phyloP scores from a whole-genome alignment of 2,329 filamentous ascomycete species.

The Acephala macrosclerotiorum region DNA sequence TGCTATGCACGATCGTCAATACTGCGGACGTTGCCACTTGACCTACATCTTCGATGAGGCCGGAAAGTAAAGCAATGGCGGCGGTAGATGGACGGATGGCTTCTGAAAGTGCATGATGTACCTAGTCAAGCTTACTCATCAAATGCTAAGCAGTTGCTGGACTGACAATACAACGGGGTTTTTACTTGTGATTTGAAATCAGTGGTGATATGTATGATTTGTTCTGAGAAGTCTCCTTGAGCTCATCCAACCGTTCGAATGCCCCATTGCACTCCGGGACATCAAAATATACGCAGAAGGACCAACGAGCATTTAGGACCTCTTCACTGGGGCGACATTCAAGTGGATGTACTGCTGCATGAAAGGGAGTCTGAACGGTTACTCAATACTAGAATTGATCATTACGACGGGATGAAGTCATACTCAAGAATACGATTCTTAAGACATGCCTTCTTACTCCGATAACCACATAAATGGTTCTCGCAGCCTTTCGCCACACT shows the following conservation, averaged over 20 bases:
- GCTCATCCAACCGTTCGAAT: neutral
- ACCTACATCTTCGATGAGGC: conserved; percentile 76
- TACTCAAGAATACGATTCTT: too few species aligned
- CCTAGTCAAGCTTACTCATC: conserved; percentile 22
- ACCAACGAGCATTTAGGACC: too few species aligned
- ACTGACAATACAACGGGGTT: neutral
- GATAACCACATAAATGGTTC: too few species aligned
- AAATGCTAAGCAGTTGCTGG: conserved; percentile 24
- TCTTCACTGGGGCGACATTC: too few species aligned
- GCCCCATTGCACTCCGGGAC: too few species aligned
- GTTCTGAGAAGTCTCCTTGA: neutral
- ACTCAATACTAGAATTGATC: too few species aligned
- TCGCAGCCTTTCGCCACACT: too few species aligned
- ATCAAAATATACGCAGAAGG: too few species aligned
- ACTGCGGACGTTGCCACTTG: conserved; percentile 70
- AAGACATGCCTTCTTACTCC: too few species aligned
- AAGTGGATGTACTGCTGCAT: too few species aligned
- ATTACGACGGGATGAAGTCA: too few species aligned
- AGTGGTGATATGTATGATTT: neutral
- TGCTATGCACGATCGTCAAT: conserved; percentile 98
- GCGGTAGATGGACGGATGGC: conserved; percentile 19
- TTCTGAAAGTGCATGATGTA: conserved; percentile 29
- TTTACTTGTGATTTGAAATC: neutral
- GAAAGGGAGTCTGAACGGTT: too few species aligned
- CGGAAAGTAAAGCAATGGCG: conserved; percentile 38